phyloP scores from a whole-genome alignment of 805 yeast species.

The Hanseniaspora thailandica region DNA sequence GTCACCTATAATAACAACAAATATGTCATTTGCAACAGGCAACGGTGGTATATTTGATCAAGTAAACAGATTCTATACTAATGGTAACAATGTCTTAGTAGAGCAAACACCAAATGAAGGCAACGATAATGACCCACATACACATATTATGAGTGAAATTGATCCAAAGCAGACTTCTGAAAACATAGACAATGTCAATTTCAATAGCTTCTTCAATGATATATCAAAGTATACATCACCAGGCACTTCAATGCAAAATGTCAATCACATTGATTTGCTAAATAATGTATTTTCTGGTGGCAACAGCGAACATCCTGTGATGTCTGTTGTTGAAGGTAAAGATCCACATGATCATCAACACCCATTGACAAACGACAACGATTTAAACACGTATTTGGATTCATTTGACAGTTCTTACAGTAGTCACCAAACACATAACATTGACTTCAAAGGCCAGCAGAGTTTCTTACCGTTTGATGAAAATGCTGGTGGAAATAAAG shows the following conservation, averaged over 20 bases:
- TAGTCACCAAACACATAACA: not conserved
- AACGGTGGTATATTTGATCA: slow-evolving; percentile 14
- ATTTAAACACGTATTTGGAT: slow-evolving; percentile 1
- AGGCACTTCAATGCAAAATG: not conserved
- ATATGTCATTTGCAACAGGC: slow-evolving; percentile 9
- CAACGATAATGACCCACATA: not conserved
- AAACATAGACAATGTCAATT: not conserved
- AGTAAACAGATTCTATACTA: slow-evolving; percentile 11
- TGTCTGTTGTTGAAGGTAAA: not conserved
- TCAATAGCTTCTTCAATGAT: not conserved
- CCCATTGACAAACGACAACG: not conserved
- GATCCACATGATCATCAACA: not conserved
- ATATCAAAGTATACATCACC: not conserved
- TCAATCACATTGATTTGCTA: not conserved
- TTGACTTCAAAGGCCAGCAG: not conserved
- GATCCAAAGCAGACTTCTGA: too few relatives aligned
- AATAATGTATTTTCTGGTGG: too few relatives aligned
- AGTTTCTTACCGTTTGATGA: not conserved
- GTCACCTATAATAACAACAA: not conserved
- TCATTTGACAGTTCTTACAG: not conserved
- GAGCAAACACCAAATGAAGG: not conserved
- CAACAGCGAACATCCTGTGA: not conserved
- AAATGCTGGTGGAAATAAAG: not conserved
- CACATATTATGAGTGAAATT: not conserved
- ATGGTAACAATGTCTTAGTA: not conserved